phyloP scores from a whole-genome alignment of 306 rosid genomes.

The Fragaria nilgerrensis region DNA sequence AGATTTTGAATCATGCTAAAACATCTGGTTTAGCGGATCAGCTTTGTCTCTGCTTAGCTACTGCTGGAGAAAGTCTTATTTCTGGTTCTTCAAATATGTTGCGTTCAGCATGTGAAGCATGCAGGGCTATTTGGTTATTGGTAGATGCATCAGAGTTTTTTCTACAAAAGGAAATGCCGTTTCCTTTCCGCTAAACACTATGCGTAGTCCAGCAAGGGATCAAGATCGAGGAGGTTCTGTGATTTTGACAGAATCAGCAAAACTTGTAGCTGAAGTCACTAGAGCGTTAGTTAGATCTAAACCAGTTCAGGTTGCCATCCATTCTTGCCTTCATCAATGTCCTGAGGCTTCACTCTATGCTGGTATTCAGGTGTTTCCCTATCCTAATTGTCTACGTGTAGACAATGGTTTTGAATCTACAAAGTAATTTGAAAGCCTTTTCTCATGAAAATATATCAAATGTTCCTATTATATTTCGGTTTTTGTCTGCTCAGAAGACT shows the following conservation, averaged over 20 bases:
- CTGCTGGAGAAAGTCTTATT: slow-evolving; percentile 75
- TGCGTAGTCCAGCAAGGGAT: slow-evolving; percentile 50
- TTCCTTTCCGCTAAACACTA: slow-evolving; percentile 65
- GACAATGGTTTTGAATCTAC: background rate
- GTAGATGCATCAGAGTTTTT: slow-evolving; percentile 64
- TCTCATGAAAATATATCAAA: background rate
- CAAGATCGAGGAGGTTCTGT: slow-evolving; percentile 48
- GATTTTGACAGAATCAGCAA: slow-evolving; percentile 54
- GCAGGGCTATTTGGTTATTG: slow-evolving; percentile 77
- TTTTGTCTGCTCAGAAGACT: slow-evolving; percentile 14
- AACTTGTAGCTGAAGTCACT: slow-evolving; percentile 65
- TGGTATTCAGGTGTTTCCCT: slow-evolving; percentile 67
- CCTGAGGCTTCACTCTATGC: slow-evolving; percentile 70
- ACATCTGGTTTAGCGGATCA: slow-evolving; percentile 73
- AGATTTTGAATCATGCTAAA: slow-evolving; percentile 79
- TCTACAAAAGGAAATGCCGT: slow-evolving; percentile 45
- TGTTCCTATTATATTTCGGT: background rate
- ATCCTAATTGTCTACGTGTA: background rate
- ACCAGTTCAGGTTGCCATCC: slow-evolving; percentile 75
- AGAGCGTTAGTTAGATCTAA: slow-evolving; percentile 74
- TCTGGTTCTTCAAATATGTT: slow-evolving; percentile 82
- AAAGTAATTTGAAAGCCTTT: background rate
- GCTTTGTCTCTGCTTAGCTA: slow-evolving; percentile 72
- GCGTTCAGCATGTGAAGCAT: slow-evolving; percentile 86
- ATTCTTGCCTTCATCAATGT: slow-evolving; percentile 79